Evolutionary conservation across 306 rosid species (phyloP), one percentile per base, ranked within the genome.

Genomic region (Clitoria ternatea): DNA sequence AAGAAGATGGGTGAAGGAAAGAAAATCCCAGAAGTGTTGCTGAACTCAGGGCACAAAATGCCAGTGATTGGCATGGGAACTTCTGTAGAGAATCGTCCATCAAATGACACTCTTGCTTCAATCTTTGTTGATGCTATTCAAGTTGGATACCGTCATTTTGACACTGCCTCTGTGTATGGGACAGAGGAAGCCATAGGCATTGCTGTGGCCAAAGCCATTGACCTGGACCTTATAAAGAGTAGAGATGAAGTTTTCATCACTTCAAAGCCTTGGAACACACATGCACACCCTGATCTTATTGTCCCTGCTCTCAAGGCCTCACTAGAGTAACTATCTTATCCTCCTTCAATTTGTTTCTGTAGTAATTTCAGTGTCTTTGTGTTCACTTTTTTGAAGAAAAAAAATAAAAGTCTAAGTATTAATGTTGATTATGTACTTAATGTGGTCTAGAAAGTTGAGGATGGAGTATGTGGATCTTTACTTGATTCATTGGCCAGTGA

Each of bases 201-300:
- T 13, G 84, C 82, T 17, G 61, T 83, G 53, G 26, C 37, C 13
- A 75, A 71, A 71, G 84, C 84, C 53, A 3, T 79, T 15, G 70
- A 79, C 2, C 19, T 26, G 15, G 95, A 87, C 1, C 84, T 88
- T 22, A 32, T 90, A 8, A 61, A 79, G 14, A 74, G 80, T 12
- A 54, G 89, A 24, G 81, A 86, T 18, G 87, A 90, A 48, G 68
- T 86, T 40, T 88, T 90, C 65, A 76, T 88, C 62, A 81, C 87
- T 66, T 69, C 92, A 55, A 89, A 89, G 81, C 88, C 86, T 7
- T 85, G 85, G 80, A 37, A 56, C 48, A 60, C 63, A 1, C 74
- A 82, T 69, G 83, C 92, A 6, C 76, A 79, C 56, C 84, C 20
- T 47, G 74, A 90, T 35, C 85, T 61, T 53, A 81, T 89, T 52